These are phyloP conservation scores for Nitzschia putrida DNA, from an alignment of 108 stramenopile species.

Conservation along the genomic window DNA sequence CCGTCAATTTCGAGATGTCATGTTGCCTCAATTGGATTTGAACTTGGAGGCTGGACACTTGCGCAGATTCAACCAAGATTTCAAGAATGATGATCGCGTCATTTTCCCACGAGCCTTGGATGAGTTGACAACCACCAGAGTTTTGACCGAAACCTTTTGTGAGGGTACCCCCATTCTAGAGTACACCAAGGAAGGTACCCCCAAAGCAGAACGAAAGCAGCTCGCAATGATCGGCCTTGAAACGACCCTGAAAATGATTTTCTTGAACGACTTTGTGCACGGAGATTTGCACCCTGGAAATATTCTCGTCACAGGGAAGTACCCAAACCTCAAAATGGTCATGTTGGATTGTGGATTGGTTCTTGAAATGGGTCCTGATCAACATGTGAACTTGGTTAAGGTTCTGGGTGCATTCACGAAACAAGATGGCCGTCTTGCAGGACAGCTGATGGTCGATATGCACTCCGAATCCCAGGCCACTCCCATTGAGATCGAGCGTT, in stretches of 20 bases:
- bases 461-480: slow-evolving; percentile 66
- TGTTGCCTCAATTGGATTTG: slow-evolving; percentile 88
- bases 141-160: slow-evolving; percentile 86
- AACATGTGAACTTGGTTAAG: slow-evolving; percentile 81
- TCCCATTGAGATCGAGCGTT: slow-evolving; percentile 68
- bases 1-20: slow-evolving; percentile 81
- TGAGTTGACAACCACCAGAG: slow-evolving; percentile 67
- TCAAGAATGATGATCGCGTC: slow-evolving; percentile 65
- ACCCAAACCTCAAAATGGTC: slow-evolving; percentile 58
- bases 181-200: slow-evolving; percentile 40
- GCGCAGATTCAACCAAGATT: slow-evolving; percentile 68
- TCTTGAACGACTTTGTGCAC: slow-evolving; percentile 63
- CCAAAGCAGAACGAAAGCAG: slow-evolving; percentile 51
- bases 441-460: slow-evolving; percentile 83
- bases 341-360: slow-evolving; percentile 87
- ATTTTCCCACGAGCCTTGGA: slow-evolving; percentile 71
- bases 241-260: slow-evolving; percentile 90
- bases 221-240: slow-evolving; percentile 72
- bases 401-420: slow-evolving; percentile 87
- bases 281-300: slow-evolving; percentile 87
- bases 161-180: slow-evolving; percentile 80
- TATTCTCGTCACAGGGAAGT: slow-evolving; percentile 69
- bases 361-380: slow-evolving; percentile 79
- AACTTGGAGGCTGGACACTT: slow-evolving; percentile 78
- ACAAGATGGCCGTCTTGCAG: slow-evolving; percentile 73